These are phyloP conservation scores for Bruguiera sexangula DNA, from an alignment of 345 rosid species.

Conservation along the genomic window DNA sequence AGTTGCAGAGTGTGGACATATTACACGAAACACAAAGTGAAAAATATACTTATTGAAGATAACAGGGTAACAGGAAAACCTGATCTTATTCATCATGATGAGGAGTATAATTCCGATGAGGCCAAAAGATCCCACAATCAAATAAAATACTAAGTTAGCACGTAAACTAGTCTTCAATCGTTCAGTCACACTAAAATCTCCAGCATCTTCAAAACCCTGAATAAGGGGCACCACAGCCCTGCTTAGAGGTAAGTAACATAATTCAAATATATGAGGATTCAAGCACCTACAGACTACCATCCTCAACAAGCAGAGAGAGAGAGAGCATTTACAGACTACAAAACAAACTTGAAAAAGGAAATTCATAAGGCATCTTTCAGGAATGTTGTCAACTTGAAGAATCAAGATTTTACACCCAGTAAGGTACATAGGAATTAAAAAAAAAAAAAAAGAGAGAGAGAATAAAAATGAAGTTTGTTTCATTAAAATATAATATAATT, in stretches of 20 bases:
- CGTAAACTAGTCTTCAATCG: conserved; percentile 86
- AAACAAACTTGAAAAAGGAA: conserved; percentile 2
- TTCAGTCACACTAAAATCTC: conserved; percentile 86
- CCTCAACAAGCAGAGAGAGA: too few species aligned
- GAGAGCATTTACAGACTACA: conserved; percentile 2
- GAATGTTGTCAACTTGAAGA: neutral
- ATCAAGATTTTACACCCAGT: neutral
- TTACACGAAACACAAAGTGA: conserved; percentile 8
- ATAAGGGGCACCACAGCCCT: conserved; percentile 99
- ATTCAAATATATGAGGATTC: conserved; percentile 42
- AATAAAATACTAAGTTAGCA: conserved; percentile 87
- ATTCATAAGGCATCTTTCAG: neutral
- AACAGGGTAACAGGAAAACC: conserved; percentile 36
- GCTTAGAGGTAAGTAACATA: conserved; percentile 64
- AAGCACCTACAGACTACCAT: conserved; percentile 16
- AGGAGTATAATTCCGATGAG: conserved; percentile 90
- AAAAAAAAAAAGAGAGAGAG: too few species aligned
- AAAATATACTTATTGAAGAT: neutral
- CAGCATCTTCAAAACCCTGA: conserved; percentile 99
- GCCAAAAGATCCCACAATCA: conserved; percentile 80
- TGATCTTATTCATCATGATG: conserved; percentile 54
- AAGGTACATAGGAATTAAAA: neutral
- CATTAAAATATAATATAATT: too few species aligned
- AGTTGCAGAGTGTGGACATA: conserved; percentile 7
- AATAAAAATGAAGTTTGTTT: too few species aligned